A percentile compares a stretch with the other conserved stretches of the same genome.
phyloP scores from a whole-genome alignment of 768 basidiomycete genomes.

The Tulasnella sp. region DNA sequence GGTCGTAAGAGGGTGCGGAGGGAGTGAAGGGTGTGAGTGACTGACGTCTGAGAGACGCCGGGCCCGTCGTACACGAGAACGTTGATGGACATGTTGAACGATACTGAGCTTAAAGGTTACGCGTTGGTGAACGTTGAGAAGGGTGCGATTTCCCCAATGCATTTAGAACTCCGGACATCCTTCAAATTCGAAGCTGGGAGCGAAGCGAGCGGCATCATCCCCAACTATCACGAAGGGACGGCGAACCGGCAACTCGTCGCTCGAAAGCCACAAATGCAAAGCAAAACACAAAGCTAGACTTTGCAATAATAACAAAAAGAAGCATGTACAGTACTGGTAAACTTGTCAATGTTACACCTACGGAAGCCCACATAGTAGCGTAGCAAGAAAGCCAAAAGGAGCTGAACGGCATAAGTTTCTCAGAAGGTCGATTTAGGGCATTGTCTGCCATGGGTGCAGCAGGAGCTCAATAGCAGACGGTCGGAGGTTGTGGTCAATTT shows the following conservation, averaged over 20 bases:
- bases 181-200: too few species aligned
- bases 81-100: slow-evolving; percentile 38
- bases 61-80: slow-evolving; percentile 63
- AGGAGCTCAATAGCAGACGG: slow-evolving; percentile 70
- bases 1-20: slow-evolving; percentile 52
- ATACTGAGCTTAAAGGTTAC: background rate
- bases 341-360: background rate
- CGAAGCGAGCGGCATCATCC: too few species aligned
- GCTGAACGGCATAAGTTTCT: background rate
- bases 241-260: too few species aligned
- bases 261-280: too few species aligned
- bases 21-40: slow-evolving; percentile 32
- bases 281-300: too few species aligned
- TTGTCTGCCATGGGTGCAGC: slow-evolving; percentile 48
- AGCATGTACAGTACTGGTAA: too few species aligned
- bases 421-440: background rate
- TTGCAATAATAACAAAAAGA: too few species aligned
- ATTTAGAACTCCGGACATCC: background rate
- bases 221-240: too few species aligned
- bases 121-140: background rate
- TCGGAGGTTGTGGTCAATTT: slow-evolving; percentile 66
- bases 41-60: slow-evolving; percentile 39
- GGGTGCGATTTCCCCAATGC: background rate
- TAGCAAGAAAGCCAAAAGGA: background rate
- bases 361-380: background rate